Base-by-base conservation (phyloP, 2,329 filamentous ascomycete genomes). In the Alternaria triticina region DNA sequence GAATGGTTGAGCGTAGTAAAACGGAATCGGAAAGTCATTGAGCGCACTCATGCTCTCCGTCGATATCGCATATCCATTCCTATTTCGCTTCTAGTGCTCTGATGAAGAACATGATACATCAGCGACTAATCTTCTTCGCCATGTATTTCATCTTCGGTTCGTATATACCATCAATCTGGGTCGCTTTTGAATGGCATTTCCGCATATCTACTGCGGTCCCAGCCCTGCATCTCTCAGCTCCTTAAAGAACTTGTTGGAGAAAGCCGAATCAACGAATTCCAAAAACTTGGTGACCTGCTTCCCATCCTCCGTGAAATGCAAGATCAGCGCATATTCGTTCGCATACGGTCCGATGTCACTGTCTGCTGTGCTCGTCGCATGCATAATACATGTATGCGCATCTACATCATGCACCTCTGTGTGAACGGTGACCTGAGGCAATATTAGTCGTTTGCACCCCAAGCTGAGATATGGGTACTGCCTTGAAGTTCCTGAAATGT, bases 201-300 rank as follows among this genome's bases (percentile, higher is more conserved):
- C 8, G 40, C 23, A 46, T 3, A 12, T 20, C 57, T 27, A 23
- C n/a, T 54, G 54, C 11, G 11, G 6, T 3, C 23, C 47, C 11
- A 46, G 47, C 4, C 57, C 25, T 5, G 50, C 50, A 28, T 54
- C 27, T 2, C 40, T 50, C 43, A 59, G 50, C 40, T 20, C 28
- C 25, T 40, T 40, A 36, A 59, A 45, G 62, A 57, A 61, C n/a
- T 61, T 49, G 1, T 13, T 57, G 7, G 30, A 57, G n/a, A 49
- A 60, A 27, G 50, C 60, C 43, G 56, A 59, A 12, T 52, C 56
- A 0, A 59, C 56, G 9, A 44, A 52, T 13, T 59, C 56, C 7
- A 40, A 4, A 44, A 59, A 43, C 9, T 52, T 45, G 23, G 56
- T 52, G 10, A 59, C 46, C 7, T 59, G 36, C 47, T 44, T 59